Percentiles rank a stretch among this genome's conserved stretches.
phyloP scores from a whole-genome alignment of 768 basidiomycete species.

The Paxillus rubicundulus region DNA sequence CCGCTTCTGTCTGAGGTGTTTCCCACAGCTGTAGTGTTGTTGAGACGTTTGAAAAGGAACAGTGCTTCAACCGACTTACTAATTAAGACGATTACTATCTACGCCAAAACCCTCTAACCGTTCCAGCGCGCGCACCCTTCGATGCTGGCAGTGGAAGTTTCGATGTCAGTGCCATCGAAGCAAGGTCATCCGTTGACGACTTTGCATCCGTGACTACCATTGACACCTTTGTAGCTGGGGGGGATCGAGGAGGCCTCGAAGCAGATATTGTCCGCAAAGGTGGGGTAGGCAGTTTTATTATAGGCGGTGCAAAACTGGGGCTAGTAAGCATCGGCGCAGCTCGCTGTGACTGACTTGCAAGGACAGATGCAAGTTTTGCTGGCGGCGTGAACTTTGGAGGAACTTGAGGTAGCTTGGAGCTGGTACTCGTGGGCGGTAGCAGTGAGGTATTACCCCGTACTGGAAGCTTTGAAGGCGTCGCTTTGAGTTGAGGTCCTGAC shows the following conservation, averaged over 20 bases:
- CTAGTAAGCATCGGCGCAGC: neutral
- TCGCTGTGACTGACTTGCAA: slow-evolving; percentile 24
- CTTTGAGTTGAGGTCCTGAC: neutral
- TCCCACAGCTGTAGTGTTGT: neutral
- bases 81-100: slow-evolving; percentile 13
- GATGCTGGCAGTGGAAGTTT: slow-evolving; percentile 27
- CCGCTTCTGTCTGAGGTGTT: slow-evolving; percentile 1
- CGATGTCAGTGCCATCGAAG: slow-evolving; percentile 7
- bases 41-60: neutral
- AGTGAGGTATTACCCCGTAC: neutral
- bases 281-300: slow-evolving; percentile 21
- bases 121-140: slow-evolving; percentile 21
- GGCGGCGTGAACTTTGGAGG: slow-evolving; percentile 30
- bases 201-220: slow-evolving; percentile 5
- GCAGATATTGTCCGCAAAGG: slow-evolving; percentile 12
- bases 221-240: neutral
- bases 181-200: neutral
- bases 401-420: slow-evolving; percentile 20
- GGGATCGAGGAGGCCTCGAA: slow-evolving; percentile 7
- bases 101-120: slow-evolving; percentile 34
- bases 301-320: slow-evolving; percentile 2
- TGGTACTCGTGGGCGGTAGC: slow-evolving; percentile 3
- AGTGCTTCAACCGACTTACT: slow-evolving; percentile 6
- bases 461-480: slow-evolving; percentile 17
- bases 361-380: slow-evolving; percentile 28